Conservation (phyloP, 1,284 basidiomycete species). For the Neolentinus lepideus region DNA sequence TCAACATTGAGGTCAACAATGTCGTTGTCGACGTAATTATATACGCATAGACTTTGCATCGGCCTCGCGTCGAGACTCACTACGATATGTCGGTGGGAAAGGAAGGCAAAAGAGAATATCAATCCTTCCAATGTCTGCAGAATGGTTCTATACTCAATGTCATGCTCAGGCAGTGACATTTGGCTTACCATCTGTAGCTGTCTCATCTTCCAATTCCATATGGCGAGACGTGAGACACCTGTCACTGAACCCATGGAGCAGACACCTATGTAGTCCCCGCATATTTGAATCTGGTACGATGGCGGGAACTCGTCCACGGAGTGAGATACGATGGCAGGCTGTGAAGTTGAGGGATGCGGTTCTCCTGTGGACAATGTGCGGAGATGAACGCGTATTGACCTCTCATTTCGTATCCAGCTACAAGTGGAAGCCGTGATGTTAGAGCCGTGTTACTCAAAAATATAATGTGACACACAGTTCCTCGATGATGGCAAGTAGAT, state of each 20-base stretch:
- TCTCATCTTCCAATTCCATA: constrained; percentile 61
- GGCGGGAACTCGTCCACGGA: constrained; percentile 3
- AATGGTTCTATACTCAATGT: constrained; percentile 6
- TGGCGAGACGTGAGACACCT: constrained; percentile 34
- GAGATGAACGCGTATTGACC: constrained; percentile 31
- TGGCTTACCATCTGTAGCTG: constrained; percentile 33
- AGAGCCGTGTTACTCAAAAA: constrained; percentile 6
- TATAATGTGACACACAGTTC: constrained; percentile 12
- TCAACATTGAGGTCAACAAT: constrained; percentile 13
- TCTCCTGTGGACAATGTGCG: constrained; percentile 39
- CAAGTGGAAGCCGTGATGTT: not conserved
- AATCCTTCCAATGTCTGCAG: constrained; percentile 16
- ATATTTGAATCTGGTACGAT: constrained; percentile 41
- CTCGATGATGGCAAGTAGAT: constrained; percentile 48
- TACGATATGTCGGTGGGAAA: constrained; percentile 34
- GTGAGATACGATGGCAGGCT: constrained; percentile 27
- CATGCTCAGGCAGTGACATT: not conserved
- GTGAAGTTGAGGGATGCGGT: constrained; percentile 34
- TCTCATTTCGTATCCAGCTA: constrained; percentile 6
- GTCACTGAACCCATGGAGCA: constrained; percentile 27
- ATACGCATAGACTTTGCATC: constrained; percentile 1
- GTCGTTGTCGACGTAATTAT: constrained; percentile 6
- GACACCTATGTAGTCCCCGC: constrained; percentile 39
- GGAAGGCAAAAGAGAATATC: constrained; percentile 38
- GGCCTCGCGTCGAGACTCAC: constrained; percentile 16